Conservation (phyloP, 345 rosid genomes). For the Arabis alpina region DNA sequence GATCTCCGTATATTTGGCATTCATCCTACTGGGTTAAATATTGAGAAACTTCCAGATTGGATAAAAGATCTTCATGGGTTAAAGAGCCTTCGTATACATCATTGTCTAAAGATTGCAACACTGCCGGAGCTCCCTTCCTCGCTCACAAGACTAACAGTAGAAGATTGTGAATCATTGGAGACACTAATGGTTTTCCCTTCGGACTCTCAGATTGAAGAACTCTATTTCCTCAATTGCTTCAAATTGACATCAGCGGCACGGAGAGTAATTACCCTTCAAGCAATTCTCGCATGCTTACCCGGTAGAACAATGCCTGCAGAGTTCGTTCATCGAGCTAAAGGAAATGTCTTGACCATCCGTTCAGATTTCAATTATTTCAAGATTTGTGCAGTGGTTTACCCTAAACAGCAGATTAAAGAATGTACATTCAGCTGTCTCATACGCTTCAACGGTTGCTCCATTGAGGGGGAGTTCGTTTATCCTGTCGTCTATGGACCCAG, state of each 20-base stretch:
- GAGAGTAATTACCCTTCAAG: background rate
- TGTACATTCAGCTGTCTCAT: no score
- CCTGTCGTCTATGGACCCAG: no score
- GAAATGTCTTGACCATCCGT: slow-evolving; percentile 1
- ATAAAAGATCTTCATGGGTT: no score
- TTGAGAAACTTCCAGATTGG: no score
- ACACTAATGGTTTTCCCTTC: background rate
- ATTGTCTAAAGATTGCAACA: no score
- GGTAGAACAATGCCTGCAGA: background rate
- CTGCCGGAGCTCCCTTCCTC: no score
- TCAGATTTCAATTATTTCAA: background rate
- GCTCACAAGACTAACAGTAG: background rate
- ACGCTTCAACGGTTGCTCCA: no score
- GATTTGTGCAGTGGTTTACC: background rate
- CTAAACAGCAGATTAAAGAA: background rate
- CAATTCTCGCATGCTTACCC: background rate
- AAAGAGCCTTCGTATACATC: no score
- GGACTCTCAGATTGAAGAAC: background rate
- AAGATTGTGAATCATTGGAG: slow-evolving; percentile 9
- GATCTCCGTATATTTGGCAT: no score
- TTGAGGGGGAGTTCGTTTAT: no score
- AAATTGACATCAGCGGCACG: background rate
- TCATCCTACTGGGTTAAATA: no score
- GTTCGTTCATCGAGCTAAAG: background rate
- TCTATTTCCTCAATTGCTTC: background rate